Conservation (phyloP, 2,329 filamentous ascomycete species). For the Nemania sp. region DNA sequence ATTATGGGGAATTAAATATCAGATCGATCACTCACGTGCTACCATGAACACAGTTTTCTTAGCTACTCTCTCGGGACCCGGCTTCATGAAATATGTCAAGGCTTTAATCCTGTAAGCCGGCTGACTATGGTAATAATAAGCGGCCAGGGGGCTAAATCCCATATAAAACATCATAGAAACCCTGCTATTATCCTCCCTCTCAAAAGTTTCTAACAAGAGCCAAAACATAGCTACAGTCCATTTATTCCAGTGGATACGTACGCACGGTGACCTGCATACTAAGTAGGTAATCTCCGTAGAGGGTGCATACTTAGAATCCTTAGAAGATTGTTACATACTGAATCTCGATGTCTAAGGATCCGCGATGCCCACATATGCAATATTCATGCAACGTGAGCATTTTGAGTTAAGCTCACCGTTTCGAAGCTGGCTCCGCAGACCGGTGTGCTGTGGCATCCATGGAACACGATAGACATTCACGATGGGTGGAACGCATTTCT, state of each 20-base stretch:
- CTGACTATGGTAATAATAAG: too few relatives aligned
- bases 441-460: slow-evolving; percentile 1
- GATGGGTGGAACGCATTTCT: neutral
- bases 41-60: slow-evolving; percentile 9
- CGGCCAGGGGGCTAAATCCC: too few relatives aligned
- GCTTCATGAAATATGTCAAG: too few relatives aligned
- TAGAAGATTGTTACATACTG: slow-evolving; percentile 11
- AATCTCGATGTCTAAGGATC: slow-evolving; percentile 9
- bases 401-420: neutral
- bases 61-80: neutral
- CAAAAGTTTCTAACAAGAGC: too few relatives aligned
- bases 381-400: too few relatives aligned
- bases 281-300: slow-evolving; percentile 3
- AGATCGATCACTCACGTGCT: slow-evolving; percentile 24
- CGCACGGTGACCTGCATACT: slow-evolving; percentile 18
- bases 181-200: neutral
- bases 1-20: slow-evolving; percentile 12
- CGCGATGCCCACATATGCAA: slow-evolving; percentile 7
- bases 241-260: neutral
- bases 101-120: too few relatives aligned
- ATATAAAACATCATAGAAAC: too few relatives aligned
- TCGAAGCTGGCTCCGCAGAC: slow-evolving; percentile 1
- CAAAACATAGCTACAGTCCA: neutral
- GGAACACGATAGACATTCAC: slow-evolving; percentile 1
- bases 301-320: neutral